phyloP scores from a whole-genome alignment of 1,139 yeast genomes.

The Diutina sp. region DNA sequence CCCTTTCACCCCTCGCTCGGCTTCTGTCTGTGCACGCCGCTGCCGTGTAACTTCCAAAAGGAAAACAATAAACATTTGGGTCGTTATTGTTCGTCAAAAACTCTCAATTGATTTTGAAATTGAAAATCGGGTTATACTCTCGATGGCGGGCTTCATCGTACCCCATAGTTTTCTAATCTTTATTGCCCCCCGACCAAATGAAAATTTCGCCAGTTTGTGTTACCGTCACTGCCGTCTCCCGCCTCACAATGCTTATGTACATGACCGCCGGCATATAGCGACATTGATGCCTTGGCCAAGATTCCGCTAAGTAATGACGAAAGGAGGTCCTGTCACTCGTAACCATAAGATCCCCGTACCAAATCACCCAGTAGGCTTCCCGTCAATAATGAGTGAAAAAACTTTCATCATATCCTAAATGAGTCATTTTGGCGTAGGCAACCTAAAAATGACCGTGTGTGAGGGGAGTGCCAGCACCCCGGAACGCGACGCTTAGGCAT shows the following conservation, averaged over 20 bases:
- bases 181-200: not conserved
- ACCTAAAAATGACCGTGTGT: not conserved
- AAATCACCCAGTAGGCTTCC: not conserved
- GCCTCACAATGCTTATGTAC: not conserved
- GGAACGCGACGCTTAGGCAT: not conserved
- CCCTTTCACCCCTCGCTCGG: not conserved
- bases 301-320: not conserved
- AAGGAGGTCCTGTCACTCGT: not conserved
- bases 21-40: not conserved
- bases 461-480: not conserved
- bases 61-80: not conserved
- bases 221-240: not conserved
- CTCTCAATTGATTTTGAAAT: not conserved
- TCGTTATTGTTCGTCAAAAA: not conserved
- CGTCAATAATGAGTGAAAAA: not conserved
- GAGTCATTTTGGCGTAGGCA: too few relatives aligned
- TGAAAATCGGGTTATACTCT: too few relatives aligned
- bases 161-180: too few relatives aligned
- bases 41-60: not conserved
- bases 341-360: not conserved
- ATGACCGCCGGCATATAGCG: not conserved
- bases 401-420: too few relatives aligned
- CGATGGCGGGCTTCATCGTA: too few relatives aligned
- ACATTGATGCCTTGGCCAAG: not conserved
- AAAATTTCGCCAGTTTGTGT: not conserved